phyloP scores from a whole-genome alignment of 495 filamentous ascomycete species.

The Hapsidospora chrysogenum region DNA sequence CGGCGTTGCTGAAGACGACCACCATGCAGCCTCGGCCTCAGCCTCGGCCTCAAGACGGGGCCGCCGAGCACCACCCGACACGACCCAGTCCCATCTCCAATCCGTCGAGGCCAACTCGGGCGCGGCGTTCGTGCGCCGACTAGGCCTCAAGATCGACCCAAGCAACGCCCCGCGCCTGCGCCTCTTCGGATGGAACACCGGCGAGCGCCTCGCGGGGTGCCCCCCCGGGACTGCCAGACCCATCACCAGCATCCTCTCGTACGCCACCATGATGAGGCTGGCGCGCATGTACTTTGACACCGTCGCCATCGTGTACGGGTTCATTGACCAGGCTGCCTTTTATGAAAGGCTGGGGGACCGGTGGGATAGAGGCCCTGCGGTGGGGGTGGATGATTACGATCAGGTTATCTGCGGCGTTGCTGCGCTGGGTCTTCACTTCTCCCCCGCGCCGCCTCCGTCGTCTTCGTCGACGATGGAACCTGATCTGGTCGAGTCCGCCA shows the following conservation, averaged over 20 bases:
- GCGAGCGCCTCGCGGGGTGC: neutral
- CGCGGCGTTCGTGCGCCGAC: conserved; percentile 29
- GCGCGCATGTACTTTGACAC: conserved; percentile 29
- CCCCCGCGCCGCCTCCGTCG: conserved; percentile 13
- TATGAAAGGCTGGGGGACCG: conserved; percentile 13
- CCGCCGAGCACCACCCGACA: neutral
- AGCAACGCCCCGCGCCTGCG: conserved; percentile 30
- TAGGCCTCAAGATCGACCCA: conserved; percentile 31
- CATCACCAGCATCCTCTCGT: conserved; percentile 11
- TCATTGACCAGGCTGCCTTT: conserved; percentile 21
- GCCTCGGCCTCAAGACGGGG: neutral
- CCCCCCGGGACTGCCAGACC: neutral
- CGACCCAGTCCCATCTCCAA: conserved; percentile 4
- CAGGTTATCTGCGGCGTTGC: conserved; percentile 28
- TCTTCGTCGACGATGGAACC: conserved; percentile 16
- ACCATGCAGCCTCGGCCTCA: neutral
- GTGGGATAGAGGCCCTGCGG: conserved; percentile 10
- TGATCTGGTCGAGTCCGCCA: conserved; percentile 23
- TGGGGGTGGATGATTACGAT: conserved; percentile 14
- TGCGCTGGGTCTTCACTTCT: conserved; percentile 31
- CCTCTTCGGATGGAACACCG: conserved; percentile 33
- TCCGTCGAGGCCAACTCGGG: conserved; percentile 31
- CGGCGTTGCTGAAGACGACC: too few relatives aligned
- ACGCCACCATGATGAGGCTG: conserved; percentile 16
- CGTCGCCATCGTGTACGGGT: conserved; percentile 29